These are phyloP conservation scores for Remersonia thermophila DNA, from an alignment of 2,329 filamentous ascomycete species.

Conservation along the genomic window DNA sequence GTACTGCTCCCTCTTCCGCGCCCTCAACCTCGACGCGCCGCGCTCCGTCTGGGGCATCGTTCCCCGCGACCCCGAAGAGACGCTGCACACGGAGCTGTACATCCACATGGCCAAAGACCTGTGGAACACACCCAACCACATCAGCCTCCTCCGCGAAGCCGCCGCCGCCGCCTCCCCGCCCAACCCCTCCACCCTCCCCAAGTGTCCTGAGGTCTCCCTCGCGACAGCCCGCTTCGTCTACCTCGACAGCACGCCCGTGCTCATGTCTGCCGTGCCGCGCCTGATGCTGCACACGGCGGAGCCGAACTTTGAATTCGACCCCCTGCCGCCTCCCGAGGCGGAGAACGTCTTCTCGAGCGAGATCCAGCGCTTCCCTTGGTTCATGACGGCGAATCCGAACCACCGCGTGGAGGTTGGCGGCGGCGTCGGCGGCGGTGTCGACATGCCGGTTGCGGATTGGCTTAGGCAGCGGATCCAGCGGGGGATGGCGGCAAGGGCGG, in stretches of 20 bases:
- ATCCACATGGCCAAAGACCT: conserved; percentile 64
- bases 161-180: conserved; percentile 27
- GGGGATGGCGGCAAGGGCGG: neutral
- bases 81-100: conserved; percentile 65
- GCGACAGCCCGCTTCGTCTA: conserved; percentile 64
- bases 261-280: conserved; percentile 59
- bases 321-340: conserved; percentile 55
- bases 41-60: conserved; percentile 71
- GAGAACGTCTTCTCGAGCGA: conserved; percentile 39
- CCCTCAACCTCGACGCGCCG: conserved; percentile 66
- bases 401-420: conserved; percentile 3
- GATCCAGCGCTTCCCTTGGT: conserved; percentile 33
- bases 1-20: conserved; percentile 66
- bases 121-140: conserved; percentile 70
- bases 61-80: conserved; percentile 51
- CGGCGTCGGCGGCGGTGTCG: neutral
- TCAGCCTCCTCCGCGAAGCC: conserved; percentile 51
- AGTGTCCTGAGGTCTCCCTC: conserved; percentile 25
- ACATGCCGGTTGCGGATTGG: neutral
- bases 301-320: conserved; percentile 68
- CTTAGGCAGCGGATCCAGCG: neutral
- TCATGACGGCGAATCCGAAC: no score
- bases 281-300: conserved; percentile 45
- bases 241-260: conserved; percentile 58
- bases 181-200: conserved; percentile 26